Evolutionary conservation across 2,329 filamentous ascomycete genomes (phyloP).

Genomic region (Talaromyces funiculosus): DNA sequence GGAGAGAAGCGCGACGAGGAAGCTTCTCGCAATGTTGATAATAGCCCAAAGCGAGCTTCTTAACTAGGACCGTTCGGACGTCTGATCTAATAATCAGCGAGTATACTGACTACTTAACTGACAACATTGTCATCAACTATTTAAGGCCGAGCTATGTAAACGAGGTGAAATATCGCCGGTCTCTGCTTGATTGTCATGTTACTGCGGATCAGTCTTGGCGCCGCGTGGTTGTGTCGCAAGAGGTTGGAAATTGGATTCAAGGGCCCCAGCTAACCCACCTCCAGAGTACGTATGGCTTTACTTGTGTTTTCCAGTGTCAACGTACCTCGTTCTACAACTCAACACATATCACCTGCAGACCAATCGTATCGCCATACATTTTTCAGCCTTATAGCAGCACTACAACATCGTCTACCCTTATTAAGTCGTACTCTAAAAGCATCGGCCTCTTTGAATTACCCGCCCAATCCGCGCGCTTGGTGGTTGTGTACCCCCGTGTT

Average conservation of each 20-base stretch:
- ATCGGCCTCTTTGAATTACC: neutral
- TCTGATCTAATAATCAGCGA: no score
- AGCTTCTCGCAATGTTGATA: no score
- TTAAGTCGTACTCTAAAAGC: neutral
- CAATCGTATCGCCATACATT: constrained; percentile 3
- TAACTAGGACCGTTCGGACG: no score
- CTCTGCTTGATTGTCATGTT: neutral
- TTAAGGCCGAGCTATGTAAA: no score
- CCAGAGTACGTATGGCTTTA: neutral
- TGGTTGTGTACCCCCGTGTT: constrained; percentile 6
- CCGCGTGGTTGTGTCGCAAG: constrained; percentile 5
- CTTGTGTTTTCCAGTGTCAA: neutral
- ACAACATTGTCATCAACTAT: no score
- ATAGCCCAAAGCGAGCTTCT: no score
- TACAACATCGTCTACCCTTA: neutral
- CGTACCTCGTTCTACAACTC: neutral
- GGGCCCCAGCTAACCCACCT: neutral
- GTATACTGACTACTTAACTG: no score
- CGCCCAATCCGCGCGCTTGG: neutral
- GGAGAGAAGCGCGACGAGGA: no score
- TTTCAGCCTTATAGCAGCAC: neutral
- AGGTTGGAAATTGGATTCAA: neutral
- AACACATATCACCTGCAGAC: neutral
- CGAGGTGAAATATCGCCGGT: neutral
- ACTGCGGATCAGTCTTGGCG: constrained; percentile 9